Conservation (phyloP, 495 filamentous ascomycete species). For the Pseudomonodictys pantanalensis region DNA sequence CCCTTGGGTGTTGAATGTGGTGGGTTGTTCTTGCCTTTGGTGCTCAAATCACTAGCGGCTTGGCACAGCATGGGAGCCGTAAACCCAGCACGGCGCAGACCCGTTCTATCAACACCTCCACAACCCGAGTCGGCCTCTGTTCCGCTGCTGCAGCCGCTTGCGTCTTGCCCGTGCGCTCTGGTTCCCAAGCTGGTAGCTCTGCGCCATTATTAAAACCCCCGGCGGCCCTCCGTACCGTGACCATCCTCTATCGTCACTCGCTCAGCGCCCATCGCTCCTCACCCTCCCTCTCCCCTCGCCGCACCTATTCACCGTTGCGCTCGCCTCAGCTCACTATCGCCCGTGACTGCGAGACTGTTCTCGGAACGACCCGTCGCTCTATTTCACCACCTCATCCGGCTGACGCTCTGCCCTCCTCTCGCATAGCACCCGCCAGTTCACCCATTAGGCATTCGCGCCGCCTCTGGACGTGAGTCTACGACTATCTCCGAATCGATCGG, state of each 20-base stretch:
- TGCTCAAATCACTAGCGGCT: background rate
- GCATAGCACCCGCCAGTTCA: too few species aligned
- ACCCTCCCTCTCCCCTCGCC: background rate
- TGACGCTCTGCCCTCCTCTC: background rate
- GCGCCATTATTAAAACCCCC: background rate
- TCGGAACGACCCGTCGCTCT: background rate
- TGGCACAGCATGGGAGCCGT: too few species aligned
- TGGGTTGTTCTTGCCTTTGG: background rate
- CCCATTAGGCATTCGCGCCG: too few species aligned
- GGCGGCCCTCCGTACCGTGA: background rate
- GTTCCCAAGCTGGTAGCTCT: background rate
- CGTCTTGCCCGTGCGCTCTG: background rate
- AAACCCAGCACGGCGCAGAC: background rate
- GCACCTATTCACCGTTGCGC: background rate
- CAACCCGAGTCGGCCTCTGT: background rate
- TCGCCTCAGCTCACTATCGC: background rate
- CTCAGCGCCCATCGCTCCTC: background rate
- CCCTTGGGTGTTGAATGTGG: background rate
- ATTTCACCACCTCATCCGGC: background rate
- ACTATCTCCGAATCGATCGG: too few species aligned
- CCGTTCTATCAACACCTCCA: background rate
- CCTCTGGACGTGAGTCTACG: too few species aligned
- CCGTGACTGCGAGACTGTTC: background rate
- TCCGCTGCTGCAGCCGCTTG: background rate
- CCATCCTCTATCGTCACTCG: too few species aligned